Evolutionary conservation across 495 filamentous ascomycete species (phyloP).

Genomic region (Penicillium arizonense): DNA sequence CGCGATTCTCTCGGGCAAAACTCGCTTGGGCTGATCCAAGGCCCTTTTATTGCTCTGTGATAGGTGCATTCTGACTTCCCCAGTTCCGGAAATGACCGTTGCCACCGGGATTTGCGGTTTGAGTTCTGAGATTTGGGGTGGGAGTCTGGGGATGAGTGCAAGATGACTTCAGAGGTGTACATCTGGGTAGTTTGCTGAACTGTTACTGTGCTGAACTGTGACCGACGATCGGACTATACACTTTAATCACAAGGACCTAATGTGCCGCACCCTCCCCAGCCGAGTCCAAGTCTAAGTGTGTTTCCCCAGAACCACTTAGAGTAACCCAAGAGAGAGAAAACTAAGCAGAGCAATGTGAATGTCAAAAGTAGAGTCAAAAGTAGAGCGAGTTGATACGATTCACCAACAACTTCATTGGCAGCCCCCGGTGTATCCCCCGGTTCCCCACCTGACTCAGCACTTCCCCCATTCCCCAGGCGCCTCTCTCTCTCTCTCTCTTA

Average conservation of each 20-base stretch:
- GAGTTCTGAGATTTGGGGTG: not conserved
- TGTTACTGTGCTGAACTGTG: too few species aligned
- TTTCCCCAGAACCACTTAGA: too few species aligned
- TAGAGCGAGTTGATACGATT: too few species aligned
- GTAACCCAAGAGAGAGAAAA: too few species aligned
- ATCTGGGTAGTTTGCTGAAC: too few species aligned
- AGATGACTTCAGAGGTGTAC: constrained; percentile 1
- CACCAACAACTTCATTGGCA: constrained; percentile 3
- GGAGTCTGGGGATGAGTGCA: not conserved
- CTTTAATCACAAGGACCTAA: not conserved
- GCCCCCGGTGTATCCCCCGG: constrained; percentile 3
- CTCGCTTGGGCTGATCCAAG: constrained; percentile 13
- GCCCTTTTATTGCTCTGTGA: not conserved
- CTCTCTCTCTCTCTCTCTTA: not conserved
- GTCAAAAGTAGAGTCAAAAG: too few species aligned
- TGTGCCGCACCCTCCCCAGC: too few species aligned
- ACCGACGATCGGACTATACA: constrained; percentile 1
- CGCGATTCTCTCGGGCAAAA: constrained; percentile 31
- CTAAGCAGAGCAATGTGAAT: too few species aligned
- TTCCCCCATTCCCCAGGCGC: not conserved
- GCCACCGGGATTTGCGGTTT: not conserved
- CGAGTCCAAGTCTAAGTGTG: too few species aligned
- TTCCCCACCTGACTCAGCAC: constrained; percentile 18
- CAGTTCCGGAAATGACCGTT: not conserved
- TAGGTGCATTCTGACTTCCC: not conserved